A percentile compares a stretch with the other conserved stretches of the same genome.
Conservation (phyloP, 2,329 filamentous ascomycete genomes). For the Pseudopyrenochaeta lycopersici region DNA sequence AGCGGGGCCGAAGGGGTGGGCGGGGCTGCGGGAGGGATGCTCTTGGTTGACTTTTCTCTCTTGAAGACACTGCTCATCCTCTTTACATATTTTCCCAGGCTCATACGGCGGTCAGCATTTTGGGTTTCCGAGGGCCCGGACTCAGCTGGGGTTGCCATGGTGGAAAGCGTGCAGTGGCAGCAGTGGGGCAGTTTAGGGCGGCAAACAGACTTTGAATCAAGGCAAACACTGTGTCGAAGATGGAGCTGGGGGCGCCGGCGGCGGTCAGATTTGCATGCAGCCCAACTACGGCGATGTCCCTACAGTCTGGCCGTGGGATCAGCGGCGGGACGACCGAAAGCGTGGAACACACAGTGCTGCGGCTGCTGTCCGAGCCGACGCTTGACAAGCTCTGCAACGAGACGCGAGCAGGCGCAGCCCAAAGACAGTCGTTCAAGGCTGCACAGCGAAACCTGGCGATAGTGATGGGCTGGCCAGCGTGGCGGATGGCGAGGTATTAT, state of each 20-base stretch:
- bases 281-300: conserved; percentile 25
- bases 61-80: conserved; percentile 51
- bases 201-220: conserved; percentile 2
- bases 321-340: conserved; percentile 39
- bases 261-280: conserved; percentile 36
- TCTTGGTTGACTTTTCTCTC: conserved; percentile 41
- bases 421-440: conserved; percentile 5
- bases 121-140: conserved; percentile 26
- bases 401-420: not conserved
- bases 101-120: conserved; percentile 40
- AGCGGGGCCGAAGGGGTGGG: conserved; percentile 16
- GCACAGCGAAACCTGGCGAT: conserved; percentile 17
- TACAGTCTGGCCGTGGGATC: conserved; percentile 35
- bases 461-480: conserved; percentile 15
- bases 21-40: conserved; percentile 4
- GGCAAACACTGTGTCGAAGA: conserved; percentile 5
- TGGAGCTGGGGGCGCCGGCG: conserved; percentile 8
- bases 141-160: conserved; percentile 39
- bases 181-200: conserved; percentile 3
- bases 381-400: not conserved
- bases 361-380: not conserved
- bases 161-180: conserved; percentile 4
- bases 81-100: conserved; percentile 51
- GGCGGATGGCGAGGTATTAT: conserved; percentile 26
- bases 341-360: conserved; percentile 12